These are phyloP conservation scores for Deinandra increscens DNA, from an alignment of 129 eudicot species.

Conservation along the genomic window DNA sequence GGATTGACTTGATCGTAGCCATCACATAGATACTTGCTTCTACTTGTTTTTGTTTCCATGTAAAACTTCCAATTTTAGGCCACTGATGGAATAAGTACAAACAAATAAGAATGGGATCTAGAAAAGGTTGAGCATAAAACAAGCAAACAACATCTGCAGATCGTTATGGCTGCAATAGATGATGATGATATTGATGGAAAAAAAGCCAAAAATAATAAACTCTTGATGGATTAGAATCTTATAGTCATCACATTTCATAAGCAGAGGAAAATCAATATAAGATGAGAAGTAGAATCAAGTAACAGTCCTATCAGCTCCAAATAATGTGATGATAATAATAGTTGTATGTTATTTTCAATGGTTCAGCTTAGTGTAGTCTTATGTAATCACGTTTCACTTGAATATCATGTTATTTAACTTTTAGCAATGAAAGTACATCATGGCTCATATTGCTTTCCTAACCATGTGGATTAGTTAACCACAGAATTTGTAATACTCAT, in stretches of 20 bases:
- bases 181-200: conserved; percentile 24
- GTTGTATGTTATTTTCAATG: conserved; percentile 16
- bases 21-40: no score
- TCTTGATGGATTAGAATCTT: conserved; percentile 25
- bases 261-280: conserved; percentile 8
- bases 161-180: conserved; percentile 29
- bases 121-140: conserved; percentile 46
- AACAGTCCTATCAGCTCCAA: conserved; percentile 9
- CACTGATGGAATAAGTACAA: no score
- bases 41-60: no score
- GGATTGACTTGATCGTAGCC: no score
- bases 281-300: conserved; percentile 19
- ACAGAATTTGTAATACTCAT: no score
- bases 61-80: no score
- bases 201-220: conserved; percentile 13
- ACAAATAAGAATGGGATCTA: conserved; percentile 55
- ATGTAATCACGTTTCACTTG: no score
- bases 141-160: conserved; percentile 42
- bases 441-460: no score
- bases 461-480: no score
- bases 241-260: conserved; percentile 18
- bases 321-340: conserved; percentile 16
- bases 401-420: no score
- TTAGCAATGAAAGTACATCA: no score
- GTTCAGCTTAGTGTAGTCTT: no score